Evolutionary conservation across 371 early-diverging fungal genomes (phyloP), one percentile per base, ranked within the genome.

Genomic region (Lichtheimia corymbifera): DNA sequence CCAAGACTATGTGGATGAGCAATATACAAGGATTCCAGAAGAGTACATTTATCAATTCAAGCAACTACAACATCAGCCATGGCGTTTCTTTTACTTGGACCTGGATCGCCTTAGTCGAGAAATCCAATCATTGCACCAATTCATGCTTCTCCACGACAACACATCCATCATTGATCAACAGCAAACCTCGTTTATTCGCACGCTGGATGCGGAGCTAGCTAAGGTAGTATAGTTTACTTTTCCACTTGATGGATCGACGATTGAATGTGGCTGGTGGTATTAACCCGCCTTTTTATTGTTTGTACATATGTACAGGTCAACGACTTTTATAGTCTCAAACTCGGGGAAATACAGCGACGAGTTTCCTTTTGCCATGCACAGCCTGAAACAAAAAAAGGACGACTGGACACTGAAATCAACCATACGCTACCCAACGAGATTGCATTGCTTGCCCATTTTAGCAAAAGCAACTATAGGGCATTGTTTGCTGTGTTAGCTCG

Each of bases 291-390:
- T 35, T 35, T 35, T 35, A 35, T 35, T 35, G 35, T 35, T 35
- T 35, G 35, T 35, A 22, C 22, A 59, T 35, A 11, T 35, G 35
- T 35, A 22, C 22, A 59, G 60, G 60, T 59, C 30, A 35, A 59
- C 24, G 60, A 59, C 14, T 59, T 59, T 25, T 59, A 59, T 43
- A 50, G 22, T 22, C 60, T 59, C 41, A 50, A 59, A 44, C 44
- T 50, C 12, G 60, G 44, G 11, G 60, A 59, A 52, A 59, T 59
- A 9, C 52, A 59, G 15, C 60, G 60, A 2, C 60, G 60, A 7
- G 35, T 59, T 25, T 12, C 42, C 11, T 56, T 22, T 45, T 56
- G 57, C 40, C 13, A 35, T 7, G 47, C n/a, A 47, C 47, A 47
- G 11, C n/a, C 22, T n/a, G 18, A n/a, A n/a, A 47, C 22, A 7